Base-by-base conservation (phyloP, 345 rosid species). In the Citrus australasica region DNA sequence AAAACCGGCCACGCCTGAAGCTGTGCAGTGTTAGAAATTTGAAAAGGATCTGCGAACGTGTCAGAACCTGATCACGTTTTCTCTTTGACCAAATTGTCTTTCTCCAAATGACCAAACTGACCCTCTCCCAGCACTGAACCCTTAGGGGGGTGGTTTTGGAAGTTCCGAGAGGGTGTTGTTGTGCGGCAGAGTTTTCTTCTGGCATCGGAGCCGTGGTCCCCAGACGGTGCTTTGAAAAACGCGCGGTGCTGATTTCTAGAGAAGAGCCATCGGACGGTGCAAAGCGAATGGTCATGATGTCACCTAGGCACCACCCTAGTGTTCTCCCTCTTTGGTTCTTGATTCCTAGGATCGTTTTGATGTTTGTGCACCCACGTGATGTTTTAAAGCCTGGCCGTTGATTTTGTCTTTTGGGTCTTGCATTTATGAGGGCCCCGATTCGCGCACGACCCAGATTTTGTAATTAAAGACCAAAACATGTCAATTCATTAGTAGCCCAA, bases 201-300 rank as follows among this genome's bases (percentile, higher is more conserved):
- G 10, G 33, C n/a, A 67, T 4, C 35, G 59, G 38, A 65, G 35
- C 62, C 37, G 11, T 59, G 69, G 64, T 38, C 56, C 25, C 21
- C 4, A 25, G 46, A 46, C 37, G 76, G 53, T 53, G 46, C 51
- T 7, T 79, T 63, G 86, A 84, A 77, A 75, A 81, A 58, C 67
- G 79, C n/a, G 83, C 7, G 80, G 75, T 61, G 75, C 82, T 85
- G 85, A 84, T 88, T 83, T 81, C 87, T 25, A 85, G 75, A 76
- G 24, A 24, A 61, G 17, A 14, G 7, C 63, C 33, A 87, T 78
- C 87, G 6, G 35, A 80, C 79, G 84, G 86, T 74, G 76, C 37
- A 62, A 25, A 46, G 17, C 30, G 25, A n/a, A 3, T 24, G 76
- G 17, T 59, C 79, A 46, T 46, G 77, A 46, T 56, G 80, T 76